A percentile compares a stretch with the other conserved stretches of the same genome.
Evolutionary conservation across 192 early-diverging fungal genomes (phyloP).

Genomic region (Piromyces sp.): DNA sequence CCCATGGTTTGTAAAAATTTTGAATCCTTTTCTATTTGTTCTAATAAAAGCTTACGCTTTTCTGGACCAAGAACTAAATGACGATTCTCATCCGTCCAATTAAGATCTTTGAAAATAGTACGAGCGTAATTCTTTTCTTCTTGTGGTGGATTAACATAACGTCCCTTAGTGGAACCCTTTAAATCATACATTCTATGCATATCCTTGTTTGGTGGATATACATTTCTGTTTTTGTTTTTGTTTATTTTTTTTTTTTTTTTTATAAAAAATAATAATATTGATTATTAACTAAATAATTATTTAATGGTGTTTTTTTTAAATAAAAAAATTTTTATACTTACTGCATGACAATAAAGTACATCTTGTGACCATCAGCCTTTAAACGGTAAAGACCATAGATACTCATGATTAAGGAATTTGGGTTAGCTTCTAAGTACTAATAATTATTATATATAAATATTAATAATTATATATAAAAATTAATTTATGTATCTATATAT

Average conservation of each 20-base stretch:
- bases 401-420: background rate
- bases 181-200: constrained; percentile 92
- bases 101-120: constrained; percentile 91
- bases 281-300: too few relatives aligned
- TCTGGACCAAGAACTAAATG: constrained; percentile 65
- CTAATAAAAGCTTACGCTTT: constrained; percentile 59
- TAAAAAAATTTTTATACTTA: too few relatives aligned
- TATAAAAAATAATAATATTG: too few relatives aligned
- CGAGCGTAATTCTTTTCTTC: constrained; percentile 60
- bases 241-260: constrained; percentile 7
- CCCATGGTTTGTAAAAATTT: background rate
- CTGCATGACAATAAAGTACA: background rate
- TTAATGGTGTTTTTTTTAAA: too few relatives aligned
- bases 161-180: constrained; percentile 81
- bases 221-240: constrained; percentile 65
- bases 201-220: constrained; percentile 91
- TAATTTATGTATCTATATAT: too few relatives aligned
- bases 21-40: constrained; percentile 66
- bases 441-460: background rate
- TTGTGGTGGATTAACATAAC: constrained; percentile 50
- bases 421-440: background rate
- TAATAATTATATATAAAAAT: too few relatives aligned
- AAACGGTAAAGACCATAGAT: background rate
- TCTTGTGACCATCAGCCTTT: background rate
- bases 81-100: constrained; percentile 65